Evolutionary conservation across 2,329 filamentous ascomycete species (phyloP), one percentile per base, ranked within the genome.

Genomic region (Penicillium vulpinum): DNA sequence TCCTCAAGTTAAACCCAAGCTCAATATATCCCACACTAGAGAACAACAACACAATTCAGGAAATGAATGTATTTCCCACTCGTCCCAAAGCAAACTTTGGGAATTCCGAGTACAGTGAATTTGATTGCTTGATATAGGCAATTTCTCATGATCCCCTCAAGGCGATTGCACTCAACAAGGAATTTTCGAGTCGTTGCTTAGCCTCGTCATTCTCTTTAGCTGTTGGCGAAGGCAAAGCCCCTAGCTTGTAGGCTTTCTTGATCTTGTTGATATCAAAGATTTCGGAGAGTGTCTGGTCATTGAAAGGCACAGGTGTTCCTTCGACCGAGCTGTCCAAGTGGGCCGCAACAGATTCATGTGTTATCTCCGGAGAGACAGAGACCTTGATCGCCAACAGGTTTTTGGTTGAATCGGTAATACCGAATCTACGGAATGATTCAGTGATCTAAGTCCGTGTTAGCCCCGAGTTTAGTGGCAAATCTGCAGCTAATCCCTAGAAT

Each of bases 341-440:
- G 11, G 80, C 70, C 18, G 81, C 77, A 35, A 84, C 75, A 3
- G 77, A 76, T n/a, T 79, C 73, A 45, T 77, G 70, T 6, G 80
- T 77, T 45, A 78, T 74, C 33, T 75, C 71, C 45, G 78, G 74
- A 0, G 80, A 78, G 16, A 82, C 80, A 10, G 87, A 82, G 24
- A 97, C 81, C 72, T 97, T 97, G 68, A 97, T 81, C 7, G 90
- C 86, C 3, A 97, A 78, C n/a, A 99, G 75, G 64, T 87, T 76
- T 43, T 82, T 87, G 2, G 89, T 94, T 11, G 80, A 77, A 13
- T 90, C 85, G 0, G 84, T 80, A 56, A 97, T 87, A 46, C 94
- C 94, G 69, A 94, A 96, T 52, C 88, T 88, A 31, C 91, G 88
- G 75, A 97, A 97, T 0, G 92, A 88, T 66, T 97, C 92, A 50